These are phyloP conservation scores for Ligustrum vulgare DNA, from an alignment of 257 asterid genomes.

Conservation along the genomic window DNA sequence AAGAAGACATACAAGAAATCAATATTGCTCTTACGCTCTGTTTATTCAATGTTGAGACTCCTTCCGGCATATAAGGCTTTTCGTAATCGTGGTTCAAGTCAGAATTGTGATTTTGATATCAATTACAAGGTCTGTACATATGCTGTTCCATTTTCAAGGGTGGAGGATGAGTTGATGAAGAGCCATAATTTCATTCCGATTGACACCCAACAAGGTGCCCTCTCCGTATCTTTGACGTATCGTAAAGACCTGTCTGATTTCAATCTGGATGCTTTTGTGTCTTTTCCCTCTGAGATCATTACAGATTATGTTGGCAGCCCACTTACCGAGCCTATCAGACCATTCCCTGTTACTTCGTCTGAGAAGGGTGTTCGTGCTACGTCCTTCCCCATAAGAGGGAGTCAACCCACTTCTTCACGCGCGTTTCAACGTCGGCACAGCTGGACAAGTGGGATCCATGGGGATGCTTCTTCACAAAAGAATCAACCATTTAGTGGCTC, in stretches of 20 bases:
- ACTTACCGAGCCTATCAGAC: conserved; percentile 73
- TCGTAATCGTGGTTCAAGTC: conserved; percentile 61
- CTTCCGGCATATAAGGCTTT: conserved; percentile 93
- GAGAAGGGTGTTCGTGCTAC: conserved; percentile 45
- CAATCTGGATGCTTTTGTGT: conserved; percentile 62
- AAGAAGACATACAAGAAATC: conserved; percentile 85
- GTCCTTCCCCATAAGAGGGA: conserved; percentile 53
- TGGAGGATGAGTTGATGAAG: conserved; percentile 74
- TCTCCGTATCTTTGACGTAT: conserved; percentile 75
- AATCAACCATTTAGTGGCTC: conserved; percentile 52
- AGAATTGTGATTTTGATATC: conserved; percentile 73
- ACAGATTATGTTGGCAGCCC: conserved; percentile 96
- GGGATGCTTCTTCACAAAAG: conserved; percentile 50
- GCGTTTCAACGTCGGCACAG: conserved; percentile 85
- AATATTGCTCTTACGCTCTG: conserved; percentile 70
- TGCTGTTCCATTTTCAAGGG: conserved; percentile 73
- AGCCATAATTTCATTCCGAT: conserved; percentile 69
- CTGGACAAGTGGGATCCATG: conserved; percentile 88
- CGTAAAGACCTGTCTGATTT: conserved; percentile 75
- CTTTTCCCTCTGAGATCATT: conserved; percentile 84
- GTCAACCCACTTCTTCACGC: conserved; percentile 44
- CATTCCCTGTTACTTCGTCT: conserved; percentile 55
- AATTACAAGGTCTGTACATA: conserved; percentile 80
- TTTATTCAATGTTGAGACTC: conserved; percentile 81
- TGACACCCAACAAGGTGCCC: conserved; percentile 83